A percentile compares a stretch with the other conserved stretches of the same genome.
These are phyloP conservation scores for Polytrichum commune DNA, from an alignment of 225 moss, liverwort and hornwort species.

Conservation along the genomic window DNA sequence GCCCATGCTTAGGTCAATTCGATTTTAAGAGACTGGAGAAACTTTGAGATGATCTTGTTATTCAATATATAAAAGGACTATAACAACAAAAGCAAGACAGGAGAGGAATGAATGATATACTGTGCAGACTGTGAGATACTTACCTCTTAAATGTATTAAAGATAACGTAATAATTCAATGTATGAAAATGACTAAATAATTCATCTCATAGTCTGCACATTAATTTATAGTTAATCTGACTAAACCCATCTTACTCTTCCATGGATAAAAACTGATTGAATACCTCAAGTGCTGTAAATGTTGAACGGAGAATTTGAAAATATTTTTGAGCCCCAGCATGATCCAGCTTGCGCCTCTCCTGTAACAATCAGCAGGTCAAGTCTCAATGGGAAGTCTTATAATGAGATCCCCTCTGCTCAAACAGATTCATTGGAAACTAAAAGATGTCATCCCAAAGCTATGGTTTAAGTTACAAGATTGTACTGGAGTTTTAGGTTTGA, in stretches of 20 bases:
- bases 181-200: too few relatives aligned
- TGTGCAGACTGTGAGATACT: too few relatives aligned
- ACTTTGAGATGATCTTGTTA: not conserved
- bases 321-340: constrained; percentile 83
- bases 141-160: too few relatives aligned
- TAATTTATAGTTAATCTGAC: too few relatives aligned
- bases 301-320: constrained; percentile 83
- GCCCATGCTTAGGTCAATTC: not conserved
- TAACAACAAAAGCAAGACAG: too few relatives aligned
- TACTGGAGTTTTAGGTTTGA: too few relatives aligned
- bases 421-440: not conserved
- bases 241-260: too few relatives aligned
- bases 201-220: too few relatives aligned
- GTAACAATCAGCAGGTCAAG: constrained; percentile 8
- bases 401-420: not conserved
- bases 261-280: not conserved
- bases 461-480: not conserved
- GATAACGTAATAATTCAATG: too few relatives aligned
- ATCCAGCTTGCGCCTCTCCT: constrained; percentile 97
- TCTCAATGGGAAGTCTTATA: not conserved
- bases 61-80: not conserved
- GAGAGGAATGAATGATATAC: too few relatives aligned
- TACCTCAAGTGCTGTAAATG: constrained; percentile 91
- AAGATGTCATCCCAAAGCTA: not conserved
- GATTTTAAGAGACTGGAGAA: not conserved